Percentiles rank a stretch among this genome's conserved stretches.
Conservation (phyloP, 768 basidiomycete species). For the Tremella yokohamensis region DNA sequence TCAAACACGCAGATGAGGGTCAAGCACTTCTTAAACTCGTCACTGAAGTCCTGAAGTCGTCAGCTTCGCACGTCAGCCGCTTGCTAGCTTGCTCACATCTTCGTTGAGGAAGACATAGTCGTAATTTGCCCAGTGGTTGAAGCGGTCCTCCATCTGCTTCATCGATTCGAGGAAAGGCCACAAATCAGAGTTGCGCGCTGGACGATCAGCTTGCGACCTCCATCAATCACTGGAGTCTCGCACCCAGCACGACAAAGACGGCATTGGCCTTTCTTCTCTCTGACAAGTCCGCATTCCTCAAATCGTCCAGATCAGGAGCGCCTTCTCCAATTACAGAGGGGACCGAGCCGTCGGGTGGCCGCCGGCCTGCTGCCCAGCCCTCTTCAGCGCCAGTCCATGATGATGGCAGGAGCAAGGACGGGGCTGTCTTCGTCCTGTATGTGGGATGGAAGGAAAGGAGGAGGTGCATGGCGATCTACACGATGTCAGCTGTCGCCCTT, state of each 20-base stretch:
- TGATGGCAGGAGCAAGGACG: constrained; percentile 27
- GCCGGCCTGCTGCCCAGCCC: constrained; percentile 10
- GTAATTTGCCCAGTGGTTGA: constrained; percentile 73
- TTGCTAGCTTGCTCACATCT: too few species aligned
- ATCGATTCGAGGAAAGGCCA: constrained; percentile 61
- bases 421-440: constrained; percentile 46
- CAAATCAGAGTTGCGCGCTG: constrained; percentile 47
- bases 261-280: constrained; percentile 65
- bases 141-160: constrained; percentile 78
- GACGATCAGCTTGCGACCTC: background rate
- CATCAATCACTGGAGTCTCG: background rate
- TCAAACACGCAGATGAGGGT: background rate
- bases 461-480: constrained; percentile 45
- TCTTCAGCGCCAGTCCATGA: constrained; percentile 9
- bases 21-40: constrained; percentile 39
- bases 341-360: constrained; percentile 27
- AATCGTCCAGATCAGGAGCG: constrained; percentile 26
- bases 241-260: constrained; percentile 70
- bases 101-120: constrained; percentile 86
- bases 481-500: constrained; percentile 2
- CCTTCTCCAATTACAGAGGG: constrained; percentile 19
- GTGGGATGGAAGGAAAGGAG: constrained; percentile 48
- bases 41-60: constrained; percentile 43
- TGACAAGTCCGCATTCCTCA: constrained; percentile 23
- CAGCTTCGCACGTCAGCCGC: constrained; percentile 7